These are phyloP conservation scores for Chytriomyces hyalinus DNA, from an alignment of 192 early-diverging fungal species.

Conservation along the genomic window DNA sequence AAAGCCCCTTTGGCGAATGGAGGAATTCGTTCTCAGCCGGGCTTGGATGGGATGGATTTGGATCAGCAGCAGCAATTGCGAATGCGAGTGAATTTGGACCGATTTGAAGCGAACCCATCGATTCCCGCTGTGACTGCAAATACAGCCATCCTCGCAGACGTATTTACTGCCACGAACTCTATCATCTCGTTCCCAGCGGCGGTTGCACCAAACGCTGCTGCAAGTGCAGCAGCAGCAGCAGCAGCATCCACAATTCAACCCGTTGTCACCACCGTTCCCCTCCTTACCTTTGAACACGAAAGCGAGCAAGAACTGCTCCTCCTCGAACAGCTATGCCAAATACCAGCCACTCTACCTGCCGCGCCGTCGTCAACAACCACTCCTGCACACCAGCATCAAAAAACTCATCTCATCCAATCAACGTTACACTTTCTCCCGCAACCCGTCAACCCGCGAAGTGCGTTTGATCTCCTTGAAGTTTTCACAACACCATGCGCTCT, in stretches of 20 bases:
- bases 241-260: not conserved
- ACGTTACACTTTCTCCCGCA: slow-evolving; percentile 15
- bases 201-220: not conserved
- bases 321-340: not conserved
- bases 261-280: not conserved
- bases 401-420: slow-evolving; percentile 18
- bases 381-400: not conserved
- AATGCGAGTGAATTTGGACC: not conserved
- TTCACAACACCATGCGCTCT: slow-evolving; percentile 23
- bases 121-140: not conserved
- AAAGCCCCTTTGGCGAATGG: not conserved
- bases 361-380: not conserved
- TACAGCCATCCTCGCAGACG: not conserved
- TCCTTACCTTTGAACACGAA: not conserved
- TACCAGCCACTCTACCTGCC: not conserved
- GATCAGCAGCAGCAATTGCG: not conserved
- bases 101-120: not conserved
- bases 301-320: slow-evolving; percentile 7
- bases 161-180: not conserved
- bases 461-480: slow-evolving; percentile 33
- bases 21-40: not conserved
- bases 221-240: not conserved
- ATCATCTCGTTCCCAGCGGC: not conserved
- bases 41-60: not conserved
- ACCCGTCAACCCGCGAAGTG: slow-evolving; percentile 24